These are phyloP conservation scores for Asterella californica DNA, from an alignment of 225 moss, liverwort and hornwort genomes.

Conservation along the genomic window DNA sequence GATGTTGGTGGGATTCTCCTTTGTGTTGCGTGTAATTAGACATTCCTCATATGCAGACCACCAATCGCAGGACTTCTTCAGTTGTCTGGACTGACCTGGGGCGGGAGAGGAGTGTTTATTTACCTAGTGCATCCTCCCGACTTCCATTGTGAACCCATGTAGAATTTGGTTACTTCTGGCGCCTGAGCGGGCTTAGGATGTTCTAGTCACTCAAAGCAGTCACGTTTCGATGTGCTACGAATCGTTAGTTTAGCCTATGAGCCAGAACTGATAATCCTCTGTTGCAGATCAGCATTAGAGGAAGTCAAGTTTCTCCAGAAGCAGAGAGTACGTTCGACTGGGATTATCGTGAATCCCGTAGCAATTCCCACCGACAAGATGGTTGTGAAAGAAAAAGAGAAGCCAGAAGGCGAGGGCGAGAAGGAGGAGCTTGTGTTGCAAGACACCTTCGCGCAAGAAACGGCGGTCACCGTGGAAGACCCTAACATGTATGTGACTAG, in stretches of 20 bases:
- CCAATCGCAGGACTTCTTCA: background rate
- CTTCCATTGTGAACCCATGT: background rate
- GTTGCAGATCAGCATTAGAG: slow-evolving; percentile 71
- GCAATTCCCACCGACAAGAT: slow-evolving; percentile 47
- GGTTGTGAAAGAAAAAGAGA: slow-evolving; percentile 56
- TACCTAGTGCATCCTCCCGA: background rate
- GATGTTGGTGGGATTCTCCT: background rate
- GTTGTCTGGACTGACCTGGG: background rate
- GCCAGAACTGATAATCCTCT: background rate
- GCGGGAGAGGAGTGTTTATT: background rate
- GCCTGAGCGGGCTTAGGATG: background rate
- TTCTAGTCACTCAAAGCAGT: background rate
- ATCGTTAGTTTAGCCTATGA: background rate
- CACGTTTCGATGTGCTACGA: background rate
- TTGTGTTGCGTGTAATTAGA: background rate
- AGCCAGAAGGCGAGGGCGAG: slow-evolving; percentile 79
- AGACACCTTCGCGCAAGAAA: slow-evolving; percentile 87
- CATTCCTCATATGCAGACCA: background rate
- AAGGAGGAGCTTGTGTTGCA: slow-evolving; percentile 96
- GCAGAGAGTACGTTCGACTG: slow-evolving; percentile 56
- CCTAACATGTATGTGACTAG: slow-evolving; percentile 71
- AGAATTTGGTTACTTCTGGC: background rate
- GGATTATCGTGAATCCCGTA: slow-evolving; percentile 58
- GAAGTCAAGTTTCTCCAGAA: slow-evolving; percentile 86
- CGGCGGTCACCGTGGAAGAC: slow-evolving; percentile 85